phyloP scores from a whole-genome alignment of 164 flowering plant genomes.

The Sedum album region DNA sequence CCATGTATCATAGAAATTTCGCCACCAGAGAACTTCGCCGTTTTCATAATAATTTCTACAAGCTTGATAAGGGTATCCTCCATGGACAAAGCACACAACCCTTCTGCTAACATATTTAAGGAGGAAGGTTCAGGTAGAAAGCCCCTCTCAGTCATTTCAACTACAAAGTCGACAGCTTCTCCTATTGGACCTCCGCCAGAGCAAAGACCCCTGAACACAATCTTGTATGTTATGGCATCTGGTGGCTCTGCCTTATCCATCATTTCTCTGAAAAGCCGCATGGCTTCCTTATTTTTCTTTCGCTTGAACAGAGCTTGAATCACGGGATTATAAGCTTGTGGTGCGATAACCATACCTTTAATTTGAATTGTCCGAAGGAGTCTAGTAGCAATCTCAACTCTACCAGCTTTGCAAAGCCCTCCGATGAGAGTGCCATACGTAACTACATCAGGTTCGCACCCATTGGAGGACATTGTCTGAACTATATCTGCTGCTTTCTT shows the following conservation, averaged over 20 bases:
- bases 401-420: slow-evolving; percentile 67
- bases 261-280: slow-evolving; percentile 86
- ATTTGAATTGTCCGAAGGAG: slow-evolving; percentile 58
- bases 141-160: slow-evolving; percentile 69
- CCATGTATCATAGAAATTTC: slow-evolving; percentile 61
- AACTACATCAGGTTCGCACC: slow-evolving; percentile 70
- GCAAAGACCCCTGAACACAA: slow-evolving; percentile 81
- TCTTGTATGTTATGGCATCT: slow-evolving; percentile 58
- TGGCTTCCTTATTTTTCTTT: slow-evolving; percentile 49
- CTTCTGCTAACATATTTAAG: slow-evolving; percentile 73
- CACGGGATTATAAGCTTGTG: slow-evolving; percentile 73
- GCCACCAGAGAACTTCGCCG: slow-evolving; percentile 37
- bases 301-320: slow-evolving; percentile 54
- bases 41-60: slow-evolving; percentile 48
- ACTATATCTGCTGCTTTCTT: slow-evolving; percentile 78
- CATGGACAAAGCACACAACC: slow-evolving; percentile 65
- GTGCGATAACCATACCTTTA: slow-evolving; percentile 59
- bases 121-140: slow-evolving; percentile 62
- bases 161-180: slow-evolving; percentile 67
- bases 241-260: slow-evolving; percentile 56
- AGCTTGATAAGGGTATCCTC: slow-evolving; percentile 57
- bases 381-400: slow-evolving; percentile 50
- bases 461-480: slow-evolving; percentile 63
- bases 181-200: slow-evolving; percentile 73
- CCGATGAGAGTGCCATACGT: slow-evolving; percentile 76